Percentiles rank a stretch among this genome's conserved stretches.
Conservation (phyloP, 1,284 basidiomycete genomes). For the Leccinum pachyderme region DNA sequence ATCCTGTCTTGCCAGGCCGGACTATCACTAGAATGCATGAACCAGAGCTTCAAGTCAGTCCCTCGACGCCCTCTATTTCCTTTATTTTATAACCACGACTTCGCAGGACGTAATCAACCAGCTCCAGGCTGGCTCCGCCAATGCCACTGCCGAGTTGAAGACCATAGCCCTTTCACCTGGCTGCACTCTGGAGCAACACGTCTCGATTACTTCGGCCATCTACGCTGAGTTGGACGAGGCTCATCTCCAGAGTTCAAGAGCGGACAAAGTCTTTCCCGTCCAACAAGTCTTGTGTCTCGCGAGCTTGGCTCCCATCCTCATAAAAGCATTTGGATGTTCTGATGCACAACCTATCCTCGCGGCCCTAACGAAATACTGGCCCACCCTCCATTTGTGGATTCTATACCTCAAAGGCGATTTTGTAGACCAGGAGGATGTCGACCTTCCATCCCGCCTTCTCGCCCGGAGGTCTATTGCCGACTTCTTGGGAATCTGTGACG, state of each 20-base stretch:
- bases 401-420: slow-evolving; percentile 28
- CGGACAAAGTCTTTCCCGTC: slow-evolving; percentile 13
- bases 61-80: not conserved
- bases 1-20: no score
- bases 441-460: slow-evolving; percentile 23
- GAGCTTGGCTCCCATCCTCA: slow-evolving; percentile 18
- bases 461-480: slow-evolving; percentile 20
- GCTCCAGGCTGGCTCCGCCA: slow-evolving; percentile 21
- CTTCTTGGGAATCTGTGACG: slow-evolving; percentile 26
- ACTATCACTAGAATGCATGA: slow-evolving; percentile 15
- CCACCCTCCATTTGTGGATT: slow-evolving; percentile 23
- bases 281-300: slow-evolving; percentile 24
- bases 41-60: slow-evolving; percentile 18
- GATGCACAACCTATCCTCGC: slow-evolving; percentile 2
- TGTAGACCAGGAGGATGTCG: slow-evolving; percentile 21
- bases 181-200: slow-evolving; percentile 23
- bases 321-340: not conserved
- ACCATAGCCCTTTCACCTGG: slow-evolving; percentile 20
- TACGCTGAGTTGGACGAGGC: slow-evolving; percentile 20
- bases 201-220: slow-evolving; percentile 19
- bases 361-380: slow-evolving; percentile 19
- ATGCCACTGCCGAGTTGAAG: slow-evolving; percentile 17
- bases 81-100: not conserved
- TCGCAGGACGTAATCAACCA: slow-evolving; percentile 19
- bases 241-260: slow-evolving; percentile 20